phyloP scores from a whole-genome alignment of 306 rosid species.

The Acacia melanoxylon region DNA sequence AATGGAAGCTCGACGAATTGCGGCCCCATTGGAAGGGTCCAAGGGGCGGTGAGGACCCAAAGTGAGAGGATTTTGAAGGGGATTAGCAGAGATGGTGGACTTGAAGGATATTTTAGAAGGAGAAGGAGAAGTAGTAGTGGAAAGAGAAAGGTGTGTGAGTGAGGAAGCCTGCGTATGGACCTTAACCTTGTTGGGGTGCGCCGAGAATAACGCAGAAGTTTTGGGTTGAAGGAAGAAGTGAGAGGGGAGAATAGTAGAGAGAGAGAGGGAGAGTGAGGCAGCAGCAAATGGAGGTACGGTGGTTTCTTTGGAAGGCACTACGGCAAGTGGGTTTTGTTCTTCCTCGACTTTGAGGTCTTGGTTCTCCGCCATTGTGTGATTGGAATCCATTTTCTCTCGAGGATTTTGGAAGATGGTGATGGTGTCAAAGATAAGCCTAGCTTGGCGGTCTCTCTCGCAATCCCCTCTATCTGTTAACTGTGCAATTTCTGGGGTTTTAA shows the following conservation, averaged over 20 bases:
- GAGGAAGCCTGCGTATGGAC: slow-evolving; percentile 90
- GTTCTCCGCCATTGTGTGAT: slow-evolving; percentile 39
- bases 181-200: slow-evolving; percentile 54
- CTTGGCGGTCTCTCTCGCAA: neutral
- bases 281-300: slow-evolving; percentile 45
- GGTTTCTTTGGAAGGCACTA: slow-evolving; percentile 29
- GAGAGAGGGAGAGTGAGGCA: slow-evolving; percentile 73
- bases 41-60: slow-evolving; percentile 77
- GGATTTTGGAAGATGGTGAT: neutral
- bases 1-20: slow-evolving; percentile 74
- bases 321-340: slow-evolving; percentile 40
- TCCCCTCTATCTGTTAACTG: neutral
- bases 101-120: slow-evolving; percentile 63
- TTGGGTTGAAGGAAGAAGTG: slow-evolving; percentile 59
- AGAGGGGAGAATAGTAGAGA: slow-evolving; percentile 52
- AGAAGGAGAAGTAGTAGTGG: slow-evolving; percentile 50
- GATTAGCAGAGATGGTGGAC: slow-evolving; percentile 72
- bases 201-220: slow-evolving; percentile 42
- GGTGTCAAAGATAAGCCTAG: slow-evolving; percentile 11
- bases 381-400: slow-evolving; percentile 46
- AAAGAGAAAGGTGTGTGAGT: slow-evolving; percentile 69
- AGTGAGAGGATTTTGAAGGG: slow-evolving; percentile 68
- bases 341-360: slow-evolving; percentile 44
- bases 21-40: slow-evolving; percentile 85
- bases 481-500: neutral